Evolutionary conservation across 1,284 basidiomycete species (phyloP), one percentile per base, ranked within the genome.

Genomic region (Tylopilus orsonianus): DNA sequence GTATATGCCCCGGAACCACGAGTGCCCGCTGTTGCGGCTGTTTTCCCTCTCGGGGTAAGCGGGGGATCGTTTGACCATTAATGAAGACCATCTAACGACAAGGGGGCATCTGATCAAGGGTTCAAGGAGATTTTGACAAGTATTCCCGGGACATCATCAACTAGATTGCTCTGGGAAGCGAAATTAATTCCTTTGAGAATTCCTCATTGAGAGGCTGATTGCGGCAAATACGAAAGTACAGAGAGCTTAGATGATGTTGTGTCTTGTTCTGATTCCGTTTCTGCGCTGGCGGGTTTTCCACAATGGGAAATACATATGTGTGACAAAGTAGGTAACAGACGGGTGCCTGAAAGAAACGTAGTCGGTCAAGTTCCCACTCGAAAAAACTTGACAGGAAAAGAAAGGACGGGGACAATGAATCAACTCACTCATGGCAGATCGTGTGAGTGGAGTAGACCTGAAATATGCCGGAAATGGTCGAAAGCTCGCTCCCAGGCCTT

Each of bases 1-100:
- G 46, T 27, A 41, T 27, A 27, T 26, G 6, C 22, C 45, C 26
- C 50, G 44, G 16, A 38, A 57, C 33, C 38, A 34, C 23, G 48
- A 37, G 37, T 44, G 47, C 24, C 46, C 13, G n/a, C 30, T 36
- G 26, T 46, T 40, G 40, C 29, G 46, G 26, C 46, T 20, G 37
- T 27, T 12, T 29, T 22, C 23, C 42, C 36, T 33, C 22, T 24
- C 16, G 36, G 16, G 44, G 44, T 14, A 37, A 24, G n/a, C 18
- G 30, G 33, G 22, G 20, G 16, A 29, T 22, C 16, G 16, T 30
- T 42, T 39, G 46, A 24, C 5, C 23, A 8, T 32, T 4, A 19
- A 16, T 46, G 18, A 22, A 27, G 12, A 19, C 13, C 29, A 6
- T 53, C 32, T 44, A 35, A 8, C 16, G 19, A 35, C 54, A 34